Evolutionary conservation across 306 rosid species (phyloP), one percentile per base, ranked within the genome.

Genomic region (Dalbergia cultrata): DNA sequence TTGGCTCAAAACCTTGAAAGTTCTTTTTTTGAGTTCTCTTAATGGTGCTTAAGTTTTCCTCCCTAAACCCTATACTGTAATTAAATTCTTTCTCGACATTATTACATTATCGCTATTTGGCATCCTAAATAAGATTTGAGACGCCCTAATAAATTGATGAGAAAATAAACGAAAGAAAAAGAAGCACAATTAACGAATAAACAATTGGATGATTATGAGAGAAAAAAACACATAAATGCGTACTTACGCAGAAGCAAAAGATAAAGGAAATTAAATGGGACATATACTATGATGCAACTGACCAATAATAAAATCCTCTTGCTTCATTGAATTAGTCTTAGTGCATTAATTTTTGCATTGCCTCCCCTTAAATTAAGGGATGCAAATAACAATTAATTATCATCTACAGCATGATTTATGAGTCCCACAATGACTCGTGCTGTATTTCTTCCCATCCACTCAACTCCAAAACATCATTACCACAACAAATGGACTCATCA

Each of bases 351-450:
- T 76, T 50, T 14, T 10, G 37, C 35, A 77, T 35, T 47, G 49
- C 21, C 31, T 8, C 14, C 1, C 53, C 81, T 54, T 37, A 47
- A 44, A 75, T 62, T 5, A 75, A 61, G 70, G 80, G 44, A 3
- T 64, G 10, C 13, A 73, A 9, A 73, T n/a, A 17, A 18, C 8
- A 54, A 72, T 35, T 37, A 5, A 33, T n/a, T 11, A 50, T 9
- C 18, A 9, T 49, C 16, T 14, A 49, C 13, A 50, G 18, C 57
- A 49, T 54, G 60, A 54, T 37, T 73, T 17, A 82, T 4, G 75
- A 78, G 49, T 86, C 90, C 97, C 97, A 91, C 19, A 89, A 75
- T 2, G 97, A 89, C 1, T 79, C 85, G 61, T 81, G 63, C 8
- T 83, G 87, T 58, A 86, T 62, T 41, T 78, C 91, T 62, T 88